Evolutionary conservation across 345 rosid genomes (phyloP).

Genomic region (Murraya koenigii): DNA sequence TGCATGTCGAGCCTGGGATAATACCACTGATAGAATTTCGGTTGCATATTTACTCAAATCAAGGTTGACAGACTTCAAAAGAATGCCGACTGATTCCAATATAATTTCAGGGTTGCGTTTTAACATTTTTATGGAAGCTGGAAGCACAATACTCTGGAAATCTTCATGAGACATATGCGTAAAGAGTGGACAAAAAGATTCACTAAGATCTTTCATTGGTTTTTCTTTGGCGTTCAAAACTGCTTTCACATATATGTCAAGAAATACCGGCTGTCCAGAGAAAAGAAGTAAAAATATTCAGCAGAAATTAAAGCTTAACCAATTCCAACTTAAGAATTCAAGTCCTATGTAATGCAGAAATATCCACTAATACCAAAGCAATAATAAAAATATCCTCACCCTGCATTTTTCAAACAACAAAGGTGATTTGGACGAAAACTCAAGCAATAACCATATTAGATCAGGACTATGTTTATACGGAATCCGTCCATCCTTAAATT

Average conservation of each 20-base stretch:
- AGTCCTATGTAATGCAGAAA: neutral
- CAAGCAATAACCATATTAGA: conserved; percentile 61
- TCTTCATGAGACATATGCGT: conserved; percentile 63
- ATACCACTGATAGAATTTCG: conserved; percentile 70
- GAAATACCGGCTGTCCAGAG: conserved; percentile 60
- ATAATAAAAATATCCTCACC: conserved; percentile 39
- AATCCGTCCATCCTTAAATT: conserved; percentile 62
- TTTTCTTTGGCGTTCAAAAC: conserved; percentile 83
- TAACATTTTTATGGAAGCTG: conserved; percentile 87
- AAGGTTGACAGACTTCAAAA: conserved; percentile 58
- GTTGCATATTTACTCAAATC: conserved; percentile 89
- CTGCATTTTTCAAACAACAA: conserved; percentile 59
- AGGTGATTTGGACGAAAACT: conserved; percentile 51
- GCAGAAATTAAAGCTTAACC: neutral
- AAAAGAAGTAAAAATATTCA: conserved; percentile 14
- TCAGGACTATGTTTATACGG: conserved; percentile 74
- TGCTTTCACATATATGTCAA: conserved; percentile 74
- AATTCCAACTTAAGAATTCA: conserved; percentile 1
- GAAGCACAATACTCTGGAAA: conserved; percentile 70
- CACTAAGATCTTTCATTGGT: conserved; percentile 55
- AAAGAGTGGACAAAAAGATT: conserved; percentile 65
- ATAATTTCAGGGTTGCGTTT: conserved; percentile 98
- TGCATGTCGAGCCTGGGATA: conserved; percentile 77
- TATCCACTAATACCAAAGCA: neutral
- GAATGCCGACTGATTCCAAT: conserved; percentile 72